Conservation (phyloP, 768 basidiomycete species). For the Lactarius psammicola region DNA sequence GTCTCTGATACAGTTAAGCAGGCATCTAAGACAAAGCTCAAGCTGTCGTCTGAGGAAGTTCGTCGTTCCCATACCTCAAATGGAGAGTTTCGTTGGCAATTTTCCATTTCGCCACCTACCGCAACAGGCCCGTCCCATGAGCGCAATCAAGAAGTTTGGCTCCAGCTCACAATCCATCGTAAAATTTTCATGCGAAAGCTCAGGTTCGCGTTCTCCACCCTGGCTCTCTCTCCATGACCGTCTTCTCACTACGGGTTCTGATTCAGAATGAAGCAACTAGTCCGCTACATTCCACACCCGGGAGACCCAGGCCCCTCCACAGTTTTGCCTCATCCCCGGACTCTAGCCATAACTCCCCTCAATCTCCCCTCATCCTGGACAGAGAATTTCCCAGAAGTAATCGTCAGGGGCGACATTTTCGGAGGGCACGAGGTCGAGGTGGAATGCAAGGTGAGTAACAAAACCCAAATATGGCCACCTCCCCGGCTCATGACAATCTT, state of each 20-base stretch:
- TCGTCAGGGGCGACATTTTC: slow-evolving; percentile 16
- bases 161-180: slow-evolving; percentile 18
- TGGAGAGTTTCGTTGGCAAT: slow-evolving; percentile 18
- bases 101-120: background rate
- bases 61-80: background rate
- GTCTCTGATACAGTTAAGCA: background rate
- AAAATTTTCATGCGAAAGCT: slow-evolving; percentile 3
- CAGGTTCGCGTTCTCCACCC: slow-evolving; percentile 8
- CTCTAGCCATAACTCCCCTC: background rate
- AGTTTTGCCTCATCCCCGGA: background rate
- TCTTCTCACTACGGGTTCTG: background rate
- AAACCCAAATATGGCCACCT: background rate
- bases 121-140: background rate
- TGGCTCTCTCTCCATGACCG: background rate
- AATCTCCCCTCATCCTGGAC: slow-evolving; percentile 1
- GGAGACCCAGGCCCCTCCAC: background rate
- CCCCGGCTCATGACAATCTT: background rate
- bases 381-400: slow-evolving; percentile 8
- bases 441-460: slow-evolving; percentile 18
- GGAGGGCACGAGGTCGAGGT: slow-evolving; percentile 4
- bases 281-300: background rate
- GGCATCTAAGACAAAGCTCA: slow-evolving; percentile 2
- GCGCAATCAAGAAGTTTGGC: background rate
- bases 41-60: slow-evolving; percentile 2
- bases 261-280: background rate